Conservation (phyloP, 768 basidiomycete species). For the Lactarius hengduanensis region DNA sequence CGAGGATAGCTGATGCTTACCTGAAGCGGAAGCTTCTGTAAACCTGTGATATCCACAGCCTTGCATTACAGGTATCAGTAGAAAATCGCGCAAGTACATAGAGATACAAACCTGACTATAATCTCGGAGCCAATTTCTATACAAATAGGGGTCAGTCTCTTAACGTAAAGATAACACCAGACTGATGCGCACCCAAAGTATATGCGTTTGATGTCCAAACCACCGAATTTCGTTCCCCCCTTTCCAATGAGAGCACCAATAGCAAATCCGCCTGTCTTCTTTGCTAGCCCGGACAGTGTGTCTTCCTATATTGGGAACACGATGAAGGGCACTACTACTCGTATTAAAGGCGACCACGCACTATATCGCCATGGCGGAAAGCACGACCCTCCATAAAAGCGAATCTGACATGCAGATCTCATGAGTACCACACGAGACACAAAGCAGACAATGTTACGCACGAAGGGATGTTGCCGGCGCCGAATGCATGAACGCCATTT, state of each 20-base stretch:
- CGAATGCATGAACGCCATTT: constrained; percentile 68
- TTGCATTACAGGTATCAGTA: constrained; percentile 32
- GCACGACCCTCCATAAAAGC: constrained; percentile 85
- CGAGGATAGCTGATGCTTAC: constrained; percentile 37
- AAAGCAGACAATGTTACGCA: constrained; percentile 8
- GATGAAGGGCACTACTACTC: not conserved
- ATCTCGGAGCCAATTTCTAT: constrained; percentile 84
- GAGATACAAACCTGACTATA: constrained; percentile 61
- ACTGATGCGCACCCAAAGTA: constrained; percentile 65
- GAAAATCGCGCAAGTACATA: not conserved
- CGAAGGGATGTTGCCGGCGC: constrained; percentile 81
- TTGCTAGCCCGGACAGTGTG: constrained; percentile 56
- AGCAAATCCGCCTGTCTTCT: constrained; percentile 58
- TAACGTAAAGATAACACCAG: not conserved
- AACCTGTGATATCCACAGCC: constrained; percentile 80
- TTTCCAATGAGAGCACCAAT: constrained; percentile 55
- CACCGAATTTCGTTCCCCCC: constrained; percentile 65
- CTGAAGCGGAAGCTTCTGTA: constrained; percentile 70
- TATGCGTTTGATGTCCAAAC: constrained; percentile 79
- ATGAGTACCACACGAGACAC: not conserved
- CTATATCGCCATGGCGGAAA: constrained; percentile 88
- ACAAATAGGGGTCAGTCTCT: constrained; percentile 3
- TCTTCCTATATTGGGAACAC: constrained; percentile 57
- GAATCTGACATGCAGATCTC: constrained; percentile 44
- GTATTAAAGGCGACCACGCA: constrained; percentile 33